A percentile compares a stretch with the other conserved stretches of the same genome.
phyloP scores from a whole-genome alignment of 2,329 filamentous ascomycete species.

The Trichoderma cornu-damae region DNA sequence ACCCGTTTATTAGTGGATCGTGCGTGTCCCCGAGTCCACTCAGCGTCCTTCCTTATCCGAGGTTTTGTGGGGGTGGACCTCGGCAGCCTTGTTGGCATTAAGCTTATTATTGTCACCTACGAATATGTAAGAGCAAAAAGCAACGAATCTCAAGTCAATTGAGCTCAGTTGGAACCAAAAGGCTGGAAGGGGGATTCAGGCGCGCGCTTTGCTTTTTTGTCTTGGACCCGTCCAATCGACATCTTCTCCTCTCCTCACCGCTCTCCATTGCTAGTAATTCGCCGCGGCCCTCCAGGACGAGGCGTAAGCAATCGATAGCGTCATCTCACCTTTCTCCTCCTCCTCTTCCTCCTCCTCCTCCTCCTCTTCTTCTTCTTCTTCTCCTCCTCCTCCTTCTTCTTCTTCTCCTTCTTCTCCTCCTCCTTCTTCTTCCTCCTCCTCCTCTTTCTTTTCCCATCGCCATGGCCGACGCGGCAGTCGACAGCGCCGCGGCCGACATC shows the following conservation, averaged over 20 bases:
- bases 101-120: too few species aligned
- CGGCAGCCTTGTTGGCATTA: too few species aligned
- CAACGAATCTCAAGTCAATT: too few species aligned
- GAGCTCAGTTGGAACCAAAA: too few species aligned
- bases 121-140: too few species aligned
- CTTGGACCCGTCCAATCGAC: background rate
- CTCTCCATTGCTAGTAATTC: background rate
- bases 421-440: background rate
- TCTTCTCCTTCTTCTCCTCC: background rate
- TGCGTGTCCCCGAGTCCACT: too few species aligned
- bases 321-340: background rate
- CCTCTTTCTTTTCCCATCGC: background rate
- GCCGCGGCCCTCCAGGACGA: background rate
- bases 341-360: background rate
- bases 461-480: conserved; percentile 6
- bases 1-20: background rate
- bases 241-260: background rate
- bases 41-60: conserved; percentile 9
- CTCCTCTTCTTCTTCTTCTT: background rate
- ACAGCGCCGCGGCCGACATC: background rate
- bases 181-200: background rate
- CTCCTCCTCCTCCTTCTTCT: background rate
- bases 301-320: background rate
- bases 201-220: background rate
- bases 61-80: conserved; percentile 17